phyloP scores from a whole-genome alignment of 768 basidiomycete species.

The Lactarius deliciosus region DNA sequence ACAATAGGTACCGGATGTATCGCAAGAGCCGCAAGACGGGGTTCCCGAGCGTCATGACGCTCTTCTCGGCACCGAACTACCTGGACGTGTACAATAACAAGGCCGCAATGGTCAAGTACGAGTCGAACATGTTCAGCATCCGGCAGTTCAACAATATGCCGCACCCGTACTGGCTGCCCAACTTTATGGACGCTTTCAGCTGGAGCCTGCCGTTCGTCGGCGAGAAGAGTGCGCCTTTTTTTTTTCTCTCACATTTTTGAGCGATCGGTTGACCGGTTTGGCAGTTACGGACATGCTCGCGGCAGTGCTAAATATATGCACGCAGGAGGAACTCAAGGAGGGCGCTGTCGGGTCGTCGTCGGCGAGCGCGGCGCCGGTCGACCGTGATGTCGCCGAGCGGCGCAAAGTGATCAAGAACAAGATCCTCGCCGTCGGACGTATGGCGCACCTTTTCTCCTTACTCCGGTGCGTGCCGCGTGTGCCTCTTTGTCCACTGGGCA shows the following conservation, averaged over 20 bases:
- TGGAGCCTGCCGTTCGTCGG: conserved; percentile 98
- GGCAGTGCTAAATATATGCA: conserved; percentile 95
- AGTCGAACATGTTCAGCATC: conserved; percentile 98
- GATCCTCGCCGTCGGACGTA: conserved; percentile 94
- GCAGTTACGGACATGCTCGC: conserved; percentile 98
- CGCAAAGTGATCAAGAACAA: conserved; percentile 96
- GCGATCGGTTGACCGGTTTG: conserved; percentile 8
- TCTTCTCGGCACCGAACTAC: conserved; percentile 98
- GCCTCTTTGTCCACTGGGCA: neutral
- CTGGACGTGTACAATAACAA: conserved; percentile 99
- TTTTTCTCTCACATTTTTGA: neutral
- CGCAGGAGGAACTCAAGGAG: conserved; percentile 95
- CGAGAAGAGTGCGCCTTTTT: conserved; percentile 76
- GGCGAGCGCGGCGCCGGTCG: neutral
- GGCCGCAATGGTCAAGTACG: conserved; percentile 97
- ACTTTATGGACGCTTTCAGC: conserved; percentile 97
- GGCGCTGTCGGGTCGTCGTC: conserved; percentile 41
- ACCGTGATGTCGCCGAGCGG: conserved; percentile 65
- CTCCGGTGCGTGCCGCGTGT: conserved; percentile 65
- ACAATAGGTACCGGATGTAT: conserved; percentile 89
- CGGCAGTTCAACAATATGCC: conserved; percentile 96
- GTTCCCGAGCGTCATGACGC: conserved; percentile 99
- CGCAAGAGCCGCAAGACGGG: conserved; percentile 98
- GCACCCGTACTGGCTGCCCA: conserved; percentile 93
- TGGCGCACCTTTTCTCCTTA: conserved; percentile 93